Percentiles rank a stretch among this genome's conserved stretches.
These are phyloP conservation scores for Chamaenerion angustifolium DNA, from an alignment of 345 rosid genomes.

Conservation along the genomic window DNA sequence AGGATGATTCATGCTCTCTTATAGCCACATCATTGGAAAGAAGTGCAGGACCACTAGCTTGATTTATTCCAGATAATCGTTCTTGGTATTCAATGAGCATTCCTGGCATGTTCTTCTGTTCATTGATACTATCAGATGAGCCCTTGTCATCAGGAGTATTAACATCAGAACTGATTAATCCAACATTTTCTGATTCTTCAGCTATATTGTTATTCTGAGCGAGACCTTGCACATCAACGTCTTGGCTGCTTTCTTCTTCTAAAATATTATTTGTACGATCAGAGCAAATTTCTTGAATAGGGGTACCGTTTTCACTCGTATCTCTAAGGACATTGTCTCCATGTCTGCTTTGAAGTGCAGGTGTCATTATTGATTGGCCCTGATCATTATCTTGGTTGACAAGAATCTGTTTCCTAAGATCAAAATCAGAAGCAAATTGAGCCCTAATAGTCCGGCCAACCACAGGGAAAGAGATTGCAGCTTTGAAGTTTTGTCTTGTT, in stretches of 20 bases:
- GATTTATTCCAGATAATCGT: not conserved
- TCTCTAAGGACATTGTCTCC: constrained; percentile 8
- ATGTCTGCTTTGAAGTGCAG: constrained; percentile 5
- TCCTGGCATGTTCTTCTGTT: not conserved
- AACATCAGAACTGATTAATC: constrained; percentile 5
- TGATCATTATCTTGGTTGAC: constrained; percentile 17
- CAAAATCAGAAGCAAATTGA: constrained; percentile 42
- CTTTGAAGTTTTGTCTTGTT: constrained; percentile 73
- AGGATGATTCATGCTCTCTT: too few species aligned
- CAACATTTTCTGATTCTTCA: constrained; percentile 15
- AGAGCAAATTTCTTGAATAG: constrained; percentile 12
- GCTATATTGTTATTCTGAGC: constrained; percentile 11
- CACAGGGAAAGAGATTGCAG: constrained; percentile 65
- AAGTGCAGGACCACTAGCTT: too few species aligned
- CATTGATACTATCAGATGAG: constrained; percentile 1
- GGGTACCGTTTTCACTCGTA: constrained; percentile 11
- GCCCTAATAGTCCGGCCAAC: constrained; percentile 69
- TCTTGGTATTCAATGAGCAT: constrained; percentile 3
- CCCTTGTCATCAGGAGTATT: constrained; percentile 8
- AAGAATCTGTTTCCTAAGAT: constrained; percentile 30
- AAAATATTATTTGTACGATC: constrained; percentile 8
- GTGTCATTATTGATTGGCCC: constrained; percentile 14
- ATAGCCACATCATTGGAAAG: too few species aligned
- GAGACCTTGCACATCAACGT: constrained; percentile 8
- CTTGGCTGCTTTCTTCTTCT: constrained; percentile 6